Evolutionary conservation across 176 grass and related monocot genomes (phyloP).

Genomic region (Bolboschoenus planiculmis): DNA sequence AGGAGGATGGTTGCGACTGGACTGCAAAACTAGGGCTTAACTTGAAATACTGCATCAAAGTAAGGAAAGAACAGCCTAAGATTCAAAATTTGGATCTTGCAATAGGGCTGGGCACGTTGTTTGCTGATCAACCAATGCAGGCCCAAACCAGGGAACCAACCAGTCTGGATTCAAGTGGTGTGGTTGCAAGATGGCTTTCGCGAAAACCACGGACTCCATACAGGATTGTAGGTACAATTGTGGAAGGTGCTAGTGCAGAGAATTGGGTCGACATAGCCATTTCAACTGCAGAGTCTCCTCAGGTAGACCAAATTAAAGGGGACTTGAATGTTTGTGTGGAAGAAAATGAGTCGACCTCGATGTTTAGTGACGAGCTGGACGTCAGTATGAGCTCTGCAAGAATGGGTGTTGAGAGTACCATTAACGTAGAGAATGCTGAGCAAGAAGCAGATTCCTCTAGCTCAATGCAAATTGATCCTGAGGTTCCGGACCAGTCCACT

Average conservation of each 20-base stretch:
- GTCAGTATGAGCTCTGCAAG: slow-evolving; percentile 1
- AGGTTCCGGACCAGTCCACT: not conserved
- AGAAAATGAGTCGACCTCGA: not conserved
- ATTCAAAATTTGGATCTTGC: slow-evolving; percentile 46
- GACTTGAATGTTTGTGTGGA: slow-evolving; percentile 26
- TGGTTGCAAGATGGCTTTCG: slow-evolving; percentile 78
- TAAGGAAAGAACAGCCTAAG: slow-evolving; percentile 68
- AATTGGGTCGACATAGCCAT: slow-evolving; percentile 23
- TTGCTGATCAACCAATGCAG: slow-evolving; percentile 28
- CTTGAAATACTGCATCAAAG: slow-evolving; percentile 74
- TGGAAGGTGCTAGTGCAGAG: slow-evolving; percentile 20
- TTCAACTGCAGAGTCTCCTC: slow-evolving; percentile 23
- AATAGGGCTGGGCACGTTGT: slow-evolving; percentile 50
- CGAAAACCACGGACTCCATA: slow-evolving; percentile 70
- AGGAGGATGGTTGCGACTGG: slow-evolving; percentile 87
- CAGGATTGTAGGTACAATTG: slow-evolving; percentile 45
- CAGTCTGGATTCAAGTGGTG: slow-evolving; percentile 32
- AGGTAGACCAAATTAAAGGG: slow-evolving; percentile 21
- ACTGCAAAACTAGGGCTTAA: slow-evolving; percentile 83
- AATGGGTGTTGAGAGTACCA: not conserved
- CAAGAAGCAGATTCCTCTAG: not conserved
- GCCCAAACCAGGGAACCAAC: slow-evolving; percentile 15
- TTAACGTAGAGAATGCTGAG: not conserved
- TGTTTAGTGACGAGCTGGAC: slow-evolving; percentile 2
- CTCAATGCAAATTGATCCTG: slow-evolving; percentile 7